Base-by-base conservation (phyloP, 768 basidiomycete genomes). In the Tulasnella sp. region DNA sequence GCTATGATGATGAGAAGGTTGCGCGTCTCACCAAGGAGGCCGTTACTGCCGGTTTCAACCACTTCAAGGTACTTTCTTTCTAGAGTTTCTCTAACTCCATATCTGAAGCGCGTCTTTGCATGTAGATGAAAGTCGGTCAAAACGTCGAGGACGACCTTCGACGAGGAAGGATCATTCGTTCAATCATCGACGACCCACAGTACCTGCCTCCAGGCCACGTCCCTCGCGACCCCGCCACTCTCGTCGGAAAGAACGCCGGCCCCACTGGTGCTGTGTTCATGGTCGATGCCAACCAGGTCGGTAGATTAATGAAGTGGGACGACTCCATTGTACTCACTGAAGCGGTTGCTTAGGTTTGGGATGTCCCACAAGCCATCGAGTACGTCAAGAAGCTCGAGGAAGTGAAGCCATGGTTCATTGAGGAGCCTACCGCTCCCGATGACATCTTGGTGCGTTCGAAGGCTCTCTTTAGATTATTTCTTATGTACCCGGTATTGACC, bases 331-430 rank as follows among this genome's bases (percentile, higher is more conserved):
- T 46, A 46, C 46, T 46, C 46, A 46, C 46, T 4, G 8, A 46
- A 18, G 2, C 46, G 0, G 46, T 18, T 18, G 14, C 73, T 41
- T 73, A 83, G 82, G 93, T 97, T 8, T 97, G 95, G 95, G 96
- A 97, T 83, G 97, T 99, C 22, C 89, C 92, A 41, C 91, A 96
- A 85, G 97, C 97, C 9, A 94, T 98, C 83, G 94, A 97, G 41
- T 97, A 97, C 85, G 95, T 97, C 81, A 91, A 91, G 83, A 89
- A 91, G 77, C 89, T 98, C 50, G 89, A 90, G 83, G 89, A 90
- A 76, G 91, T 96, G 85, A 95, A 93, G 83, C 97, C 97, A 34
- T 98, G 97, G 96, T 97, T 96, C 87, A 96, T 97, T 82, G 96
- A 97, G 85, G 96, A 97, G 84, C 96, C 96, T 0, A 97, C 95